These are phyloP conservation scores for Curvularia lunata DNA, from an alignment of 2,329 filamentous ascomycete species.

Conservation along the genomic window DNA sequence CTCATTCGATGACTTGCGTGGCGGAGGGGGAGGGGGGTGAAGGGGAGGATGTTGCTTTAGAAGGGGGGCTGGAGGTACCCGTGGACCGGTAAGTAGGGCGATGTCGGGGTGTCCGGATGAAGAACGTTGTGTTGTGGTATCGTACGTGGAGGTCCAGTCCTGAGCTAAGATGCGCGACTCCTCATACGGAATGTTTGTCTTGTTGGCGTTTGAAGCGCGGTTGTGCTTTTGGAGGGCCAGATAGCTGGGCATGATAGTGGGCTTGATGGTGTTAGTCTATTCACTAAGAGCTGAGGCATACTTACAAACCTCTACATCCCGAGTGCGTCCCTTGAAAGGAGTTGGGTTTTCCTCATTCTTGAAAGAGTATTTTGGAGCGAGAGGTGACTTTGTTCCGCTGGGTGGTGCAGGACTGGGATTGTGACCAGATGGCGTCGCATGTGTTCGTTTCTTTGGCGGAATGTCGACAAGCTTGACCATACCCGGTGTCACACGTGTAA, in stretches of 20 bases:
- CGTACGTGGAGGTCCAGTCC: slow-evolving; percentile 28
- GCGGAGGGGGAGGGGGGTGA: not conserved
- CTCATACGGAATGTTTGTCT: slow-evolving; percentile 17
- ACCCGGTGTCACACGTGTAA: slow-evolving; percentile 22
- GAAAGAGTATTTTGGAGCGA: slow-evolving; percentile 4
- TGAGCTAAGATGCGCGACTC: slow-evolving; percentile 21
- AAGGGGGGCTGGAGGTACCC: slow-evolving; percentile 28
- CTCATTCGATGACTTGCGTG: slow-evolving; percentile 14
- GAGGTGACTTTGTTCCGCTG: not conserved
- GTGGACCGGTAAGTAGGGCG: slow-evolving; percentile 29
- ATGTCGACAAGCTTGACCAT: slow-evolving; percentile 34
- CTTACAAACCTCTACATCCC: slow-evolving; percentile 10
- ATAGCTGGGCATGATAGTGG: not conserved
- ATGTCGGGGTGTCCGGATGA: slow-evolving; percentile 25
- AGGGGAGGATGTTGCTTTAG: slow-evolving; percentile 20
- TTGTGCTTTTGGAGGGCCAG: slow-evolving; percentile 3
- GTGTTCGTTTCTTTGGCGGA: slow-evolving; percentile 19
- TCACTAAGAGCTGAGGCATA: not conserved
- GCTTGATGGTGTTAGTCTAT: slow-evolving; percentile 5
- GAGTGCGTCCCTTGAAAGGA: slow-evolving; percentile 7
- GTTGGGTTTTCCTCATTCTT: slow-evolving; percentile 5
- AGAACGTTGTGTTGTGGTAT: slow-evolving; percentile 24
- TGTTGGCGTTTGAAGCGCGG: slow-evolving; percentile 12
- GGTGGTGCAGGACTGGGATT: not conserved
- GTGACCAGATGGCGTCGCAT: not conserved